These are phyloP conservation scores for Kalanchoe fedtschenkoi DNA, from an alignment of 164 flowering plant species.

Conservation along the genomic window DNA sequence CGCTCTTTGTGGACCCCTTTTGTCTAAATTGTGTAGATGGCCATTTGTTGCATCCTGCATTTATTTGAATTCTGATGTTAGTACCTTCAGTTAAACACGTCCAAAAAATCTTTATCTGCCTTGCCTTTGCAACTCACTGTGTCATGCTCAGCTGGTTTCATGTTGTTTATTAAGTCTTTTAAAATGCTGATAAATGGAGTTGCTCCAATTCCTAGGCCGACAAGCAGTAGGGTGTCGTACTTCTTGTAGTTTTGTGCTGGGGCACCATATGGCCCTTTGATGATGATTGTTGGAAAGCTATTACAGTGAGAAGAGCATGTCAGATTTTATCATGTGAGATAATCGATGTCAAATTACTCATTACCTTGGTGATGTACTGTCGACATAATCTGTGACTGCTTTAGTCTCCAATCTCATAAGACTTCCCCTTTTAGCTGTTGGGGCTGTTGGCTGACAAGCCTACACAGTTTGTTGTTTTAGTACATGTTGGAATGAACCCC, in stretches of 20 bases:
- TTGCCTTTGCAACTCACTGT: conserved; percentile 22
- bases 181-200: conserved; percentile 91
- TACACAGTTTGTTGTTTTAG: conserved; percentile 18
- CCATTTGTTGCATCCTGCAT: conserved; percentile 22
- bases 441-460: conserved; percentile 45
- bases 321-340: neutral
- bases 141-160: conserved; percentile 16
- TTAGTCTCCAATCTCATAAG: conserved; percentile 57
- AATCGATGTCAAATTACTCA: neutral
- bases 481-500: neutral
- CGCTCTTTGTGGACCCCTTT: conserved; percentile 58
- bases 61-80: conserved; percentile 4
- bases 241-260: conserved; percentile 83
- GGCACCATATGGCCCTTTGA: conserved; percentile 91
- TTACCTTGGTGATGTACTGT: conserved; percentile 27
- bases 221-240: conserved; percentile 69
- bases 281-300: conserved; percentile 63
- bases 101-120: neutral
- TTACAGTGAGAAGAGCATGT: conserved; percentile 3
- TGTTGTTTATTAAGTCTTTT: conserved; percentile 64
- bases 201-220: conserved; percentile 96
- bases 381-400: conserved; percentile 23
- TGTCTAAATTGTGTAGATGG: neutral
- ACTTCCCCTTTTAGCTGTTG: conserved; percentile 24
- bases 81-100: neutral